Base-by-base conservation (phyloP, 495 filamentous ascomycete genomes). In the Penicillium samsonianum region DNA sequence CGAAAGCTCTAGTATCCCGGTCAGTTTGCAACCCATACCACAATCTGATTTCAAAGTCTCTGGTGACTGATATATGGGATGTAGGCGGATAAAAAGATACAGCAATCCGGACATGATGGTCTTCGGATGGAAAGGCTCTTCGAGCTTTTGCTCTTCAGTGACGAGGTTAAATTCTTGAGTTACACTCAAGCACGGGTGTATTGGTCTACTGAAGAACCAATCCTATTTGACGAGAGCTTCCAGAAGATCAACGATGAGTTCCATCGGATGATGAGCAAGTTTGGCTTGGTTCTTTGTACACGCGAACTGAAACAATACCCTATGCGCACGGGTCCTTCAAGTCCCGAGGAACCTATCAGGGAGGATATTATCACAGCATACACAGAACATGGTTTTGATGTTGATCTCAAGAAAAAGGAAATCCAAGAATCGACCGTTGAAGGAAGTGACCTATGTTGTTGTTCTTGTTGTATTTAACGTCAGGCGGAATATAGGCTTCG, bases 51-150 rank as follows among this genome's bases (percentile, higher is more conserved):
- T 28, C 31, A 25, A 40, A 14, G 17, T n/a, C n/a, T 10, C 22
- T 6, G 20, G 6, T n/a, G 31, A 12, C 57, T 54, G 12, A 54
- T 4, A 55, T 3, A 33, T 4, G 9, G 25, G 19, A 41, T 35
- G 4, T 28, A 59, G 57, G 44, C 31, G 14, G 35, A 47, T 54
- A 9, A 8, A 12, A 49, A 17, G 12, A 53, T 9, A 23, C 43
- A 54, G 50, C 19, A 22, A n/a, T 23, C 10, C 25, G 35, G 57
- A 54, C 3, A 50, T 23, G 35, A 55, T 17, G 57, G 57, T 1
- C n/a, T 59, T 35, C 57, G 45, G n/a, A 59, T 59, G 57, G 57
- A 37, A 59, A 59, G 50, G 19, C 57, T 59, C 42, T 54, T 59
- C 25, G 50, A 53, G 43, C 16, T 59, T 19, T 44, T 59, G 14